Base-by-base conservation (phyloP, 2,329 filamentous ascomycete genomes). In the Scolecobasidium constrictum region DNA sequence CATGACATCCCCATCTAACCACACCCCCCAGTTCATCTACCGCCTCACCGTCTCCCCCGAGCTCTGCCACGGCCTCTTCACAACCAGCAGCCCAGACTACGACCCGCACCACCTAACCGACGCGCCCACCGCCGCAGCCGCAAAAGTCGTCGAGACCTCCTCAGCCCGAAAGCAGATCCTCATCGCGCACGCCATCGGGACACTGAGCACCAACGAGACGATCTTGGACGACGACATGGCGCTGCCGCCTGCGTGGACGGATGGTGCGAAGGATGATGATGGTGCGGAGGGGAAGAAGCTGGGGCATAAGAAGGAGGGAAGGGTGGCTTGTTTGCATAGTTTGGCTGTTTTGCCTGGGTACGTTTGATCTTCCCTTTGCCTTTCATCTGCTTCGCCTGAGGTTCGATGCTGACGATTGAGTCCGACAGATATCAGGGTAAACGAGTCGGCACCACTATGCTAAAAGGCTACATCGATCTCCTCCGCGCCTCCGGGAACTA, bases 251-350 rank as follows among this genome's bases (percentile, higher is more conserved):
- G 72, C 82, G 56, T 90, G 83, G 80, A 22, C 21, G 2, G 20
- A 26, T 9, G 35, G 19, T 13, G 5, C 22, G 1, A 22, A 19
- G 6, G 21, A 17, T 21, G 16, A 19, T 9, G 11, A 39, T 9
- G n/a, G n/a, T n/a, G n/a, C n/a, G n/a, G n/a, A n/a, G n/a, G n/a
- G n/a, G n/a, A 9, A 9, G 21, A 26, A 19, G 37, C 38, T 45
- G 12, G 43, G 43, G 7, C 28, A 45, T 15, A 40, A 45, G 15
- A 21, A 17, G n/a, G 11, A 34, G 13, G 86, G 86, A 31, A 65
- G 77, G 35, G 93, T 85, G 0, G 72, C 94, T 43, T 85, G 78
- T 43, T 65, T 94, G 39, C 88, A 95, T 62, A 90, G 84, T 1
- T 70, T 95, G 4, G 85, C 83, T 15, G 80, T 94, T 4, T 69